Conservation (phyloP, 164 flowering plant species). For the Umbellularia californica region DNA sequence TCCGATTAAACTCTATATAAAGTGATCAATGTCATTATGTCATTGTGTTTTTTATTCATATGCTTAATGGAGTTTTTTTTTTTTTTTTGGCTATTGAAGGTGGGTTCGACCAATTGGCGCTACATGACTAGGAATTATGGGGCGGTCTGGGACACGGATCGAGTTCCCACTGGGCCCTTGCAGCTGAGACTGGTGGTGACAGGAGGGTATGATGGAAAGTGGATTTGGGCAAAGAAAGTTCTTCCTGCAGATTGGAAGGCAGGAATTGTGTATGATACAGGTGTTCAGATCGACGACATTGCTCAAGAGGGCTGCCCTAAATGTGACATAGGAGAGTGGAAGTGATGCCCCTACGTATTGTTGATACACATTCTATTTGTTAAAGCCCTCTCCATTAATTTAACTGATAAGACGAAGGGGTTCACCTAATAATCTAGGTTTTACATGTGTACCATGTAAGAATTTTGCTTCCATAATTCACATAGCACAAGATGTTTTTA, state of each 20-base stretch:
- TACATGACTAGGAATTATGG: conserved; percentile 60
- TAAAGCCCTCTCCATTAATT: not conserved
- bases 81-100: conserved; percentile 27
- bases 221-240: conserved; percentile 51
- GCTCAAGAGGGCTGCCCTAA: conserved; percentile 76
- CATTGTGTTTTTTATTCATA: not conserved
- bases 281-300: conserved; percentile 64
- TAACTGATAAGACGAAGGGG: no score
- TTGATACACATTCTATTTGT: conserved; percentile 3
- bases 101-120: conserved; percentile 58
- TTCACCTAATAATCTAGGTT: no score
- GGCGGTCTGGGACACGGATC: conserved; percentile 71
- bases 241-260: conserved; percentile 74
- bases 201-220: conserved; percentile 66
- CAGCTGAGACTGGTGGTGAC: conserved; percentile 69
- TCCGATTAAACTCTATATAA: no score
- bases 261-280: conserved; percentile 59
- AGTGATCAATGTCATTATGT: no score
- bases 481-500: no score
- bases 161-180: conserved; percentile 61
- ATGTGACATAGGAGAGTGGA: conserved; percentile 46
- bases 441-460: no score
- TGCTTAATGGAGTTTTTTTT: not conserved
- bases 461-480: no score
- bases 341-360: conserved; percentile 8